A percentile compares a stretch with the other conserved stretches of the same genome.
phyloP scores from a whole-genome alignment of 495 filamentous ascomycete genomes.

The Tuber magnatum region DNA sequence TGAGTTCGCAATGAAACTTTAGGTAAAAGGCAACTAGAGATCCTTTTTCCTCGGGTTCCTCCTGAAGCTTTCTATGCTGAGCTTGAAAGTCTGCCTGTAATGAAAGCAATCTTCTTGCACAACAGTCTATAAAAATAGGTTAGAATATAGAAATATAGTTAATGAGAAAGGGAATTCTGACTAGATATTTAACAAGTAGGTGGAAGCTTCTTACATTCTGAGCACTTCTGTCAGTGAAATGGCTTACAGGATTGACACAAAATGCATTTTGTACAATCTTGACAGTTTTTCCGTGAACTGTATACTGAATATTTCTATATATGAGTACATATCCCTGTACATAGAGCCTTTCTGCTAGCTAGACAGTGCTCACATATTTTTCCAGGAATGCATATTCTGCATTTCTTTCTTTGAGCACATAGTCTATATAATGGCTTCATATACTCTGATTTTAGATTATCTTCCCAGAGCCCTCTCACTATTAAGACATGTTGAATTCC shows the following conservation, averaged over 20 bases:
- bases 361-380: neutral
- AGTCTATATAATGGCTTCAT: neutral
- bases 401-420: neutral
- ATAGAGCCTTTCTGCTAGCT: neutral
- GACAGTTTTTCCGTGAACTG: neutral
- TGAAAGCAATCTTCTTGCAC: neutral
- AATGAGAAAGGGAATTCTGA: neutral
- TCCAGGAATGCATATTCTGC: neutral
- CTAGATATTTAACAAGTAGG: neutral
- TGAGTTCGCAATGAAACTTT: neutral
- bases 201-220: neutral
- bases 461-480: constrained; percentile 12
- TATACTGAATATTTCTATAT: neutral
- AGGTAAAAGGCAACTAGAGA: neutral
- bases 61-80: neutral
- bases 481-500: constrained; percentile 2
- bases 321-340: neutral
- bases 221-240: neutral
- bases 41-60: neutral
- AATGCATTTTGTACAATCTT: neutral
- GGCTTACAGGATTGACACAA: neutral
- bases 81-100: neutral
- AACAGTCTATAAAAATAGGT: neutral
- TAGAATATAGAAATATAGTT: neutral
- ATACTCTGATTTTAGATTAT: neutral